These are phyloP conservation scores for Ilyonectria sp. DNA, from an alignment of 2,329 filamentous ascomycete genomes.

Conservation along the genomic window DNA sequence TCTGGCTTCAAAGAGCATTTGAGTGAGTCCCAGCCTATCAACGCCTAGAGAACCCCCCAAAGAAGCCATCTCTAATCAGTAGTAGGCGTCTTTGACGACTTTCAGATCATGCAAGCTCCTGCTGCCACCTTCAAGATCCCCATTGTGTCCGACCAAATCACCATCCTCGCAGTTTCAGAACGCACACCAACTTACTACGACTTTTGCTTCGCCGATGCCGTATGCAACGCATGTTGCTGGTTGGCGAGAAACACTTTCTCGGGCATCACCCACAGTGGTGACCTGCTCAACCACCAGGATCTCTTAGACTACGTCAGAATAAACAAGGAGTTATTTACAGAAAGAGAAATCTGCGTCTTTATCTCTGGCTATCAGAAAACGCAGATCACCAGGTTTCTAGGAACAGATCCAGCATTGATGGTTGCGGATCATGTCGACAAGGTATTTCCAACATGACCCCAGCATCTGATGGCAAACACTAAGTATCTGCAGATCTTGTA, in stretches of 20 bases:
- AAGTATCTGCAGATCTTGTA: slow-evolving; percentile 28
- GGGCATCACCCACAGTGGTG: slow-evolving; percentile 35
- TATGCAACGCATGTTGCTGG: slow-evolving; percentile 31
- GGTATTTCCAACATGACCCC: slow-evolving; percentile 15
- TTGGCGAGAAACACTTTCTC: slow-evolving; percentile 25
- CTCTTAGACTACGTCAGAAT: slow-evolving; percentile 33
- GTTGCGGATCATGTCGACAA: slow-evolving; percentile 39
- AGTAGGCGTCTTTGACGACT: slow-evolving; percentile 29
- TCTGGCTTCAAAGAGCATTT: slow-evolving; percentile 20
- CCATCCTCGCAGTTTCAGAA: slow-evolving; percentile 35
- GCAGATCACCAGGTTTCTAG: slow-evolving; percentile 34
- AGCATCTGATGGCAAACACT: neutral
- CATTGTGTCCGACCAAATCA: slow-evolving; percentile 23
- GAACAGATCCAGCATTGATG: slow-evolving; percentile 36
- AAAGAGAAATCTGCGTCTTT: slow-evolving; percentile 35
- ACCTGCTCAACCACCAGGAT: slow-evolving; percentile 18
- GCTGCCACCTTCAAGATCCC: slow-evolving; percentile 28
- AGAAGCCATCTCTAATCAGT: neutral
- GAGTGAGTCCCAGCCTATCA: slow-evolving; percentile 6
- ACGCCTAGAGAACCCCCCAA: neutral
- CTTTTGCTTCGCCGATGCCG: slow-evolving; percentile 35
- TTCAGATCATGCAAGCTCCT: slow-evolving; percentile 34
- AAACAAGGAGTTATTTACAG: slow-evolving; percentile 21
- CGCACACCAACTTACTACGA: slow-evolving; percentile 34
- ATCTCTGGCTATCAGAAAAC: slow-evolving; percentile 33